A percentile compares a stretch with the other conserved stretches of the same genome.
Conservation (phyloP, 202 grass and related monocot genomes). For the Zizania palustris region DNA sequence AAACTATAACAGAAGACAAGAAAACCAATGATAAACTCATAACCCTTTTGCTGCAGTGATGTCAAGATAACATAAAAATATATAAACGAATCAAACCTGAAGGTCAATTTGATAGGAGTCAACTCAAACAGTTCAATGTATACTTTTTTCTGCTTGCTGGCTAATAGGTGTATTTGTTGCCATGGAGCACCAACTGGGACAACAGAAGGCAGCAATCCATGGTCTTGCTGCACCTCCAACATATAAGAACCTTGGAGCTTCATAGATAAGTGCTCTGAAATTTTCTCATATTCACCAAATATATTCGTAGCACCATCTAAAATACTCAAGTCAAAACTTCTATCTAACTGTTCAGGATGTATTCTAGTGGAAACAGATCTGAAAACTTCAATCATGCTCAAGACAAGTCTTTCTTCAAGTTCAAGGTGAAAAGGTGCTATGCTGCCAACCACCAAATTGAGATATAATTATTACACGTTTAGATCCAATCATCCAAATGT, state of each 20-base stretch:
- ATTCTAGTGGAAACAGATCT: slow-evolving; percentile 83
- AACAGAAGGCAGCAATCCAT: slow-evolving; percentile 78
- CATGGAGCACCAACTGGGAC: slow-evolving; percentile 88
- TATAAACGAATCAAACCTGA: slow-evolving; percentile 68
- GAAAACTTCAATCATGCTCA: slow-evolving; percentile 84
- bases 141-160: slow-evolving; percentile 86
- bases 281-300: slow-evolving; percentile 46
- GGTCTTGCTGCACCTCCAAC: slow-evolving; percentile 36
- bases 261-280: slow-evolving; percentile 42
- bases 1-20: slow-evolving; percentile 68
- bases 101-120: slow-evolving; percentile 72
- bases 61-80: slow-evolving; percentile 36
- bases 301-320: slow-evolving; percentile 51
- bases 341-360: slow-evolving; percentile 61
- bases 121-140: slow-evolving; percentile 89
- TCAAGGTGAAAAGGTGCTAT: slow-evolving; percentile 82
- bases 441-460: slow-evolving; percentile 60
- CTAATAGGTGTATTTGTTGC: slow-evolving; percentile 95
- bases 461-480: slow-evolving; percentile 42
- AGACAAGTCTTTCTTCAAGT: slow-evolving; percentile 90
- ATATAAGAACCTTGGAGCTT: slow-evolving; percentile 47
- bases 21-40: slow-evolving; percentile 43
- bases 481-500: slow-evolving; percentile 17
- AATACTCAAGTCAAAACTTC: slow-evolving; percentile 63
- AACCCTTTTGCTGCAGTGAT: slow-evolving; percentile 19